Evolutionary conservation across 2,329 filamentous ascomycete genomes (phyloP).

Genomic region (Xylariaceae sp.): DNA sequence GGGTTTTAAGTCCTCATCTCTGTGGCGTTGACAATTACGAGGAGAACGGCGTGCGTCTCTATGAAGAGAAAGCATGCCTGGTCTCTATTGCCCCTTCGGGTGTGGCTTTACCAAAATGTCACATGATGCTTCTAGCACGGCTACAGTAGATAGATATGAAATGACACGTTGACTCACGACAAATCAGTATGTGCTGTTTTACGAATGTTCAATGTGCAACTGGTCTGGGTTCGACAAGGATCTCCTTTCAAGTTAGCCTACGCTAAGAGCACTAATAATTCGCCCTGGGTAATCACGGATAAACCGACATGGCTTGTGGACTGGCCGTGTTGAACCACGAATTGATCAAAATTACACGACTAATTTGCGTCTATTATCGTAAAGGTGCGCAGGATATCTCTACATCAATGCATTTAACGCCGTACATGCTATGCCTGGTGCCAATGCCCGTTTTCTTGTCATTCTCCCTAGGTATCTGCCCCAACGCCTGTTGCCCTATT

Average conservation of each 20-base stretch:
- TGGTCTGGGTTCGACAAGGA: background rate
- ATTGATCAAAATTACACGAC: too few relatives aligned
- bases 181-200: background rate
- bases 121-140: slow-evolving; percentile 44
- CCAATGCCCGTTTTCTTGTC: background rate
- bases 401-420: background rate
- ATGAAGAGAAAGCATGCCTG: slow-evolving; percentile 48
- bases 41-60: slow-evolving; percentile 67
- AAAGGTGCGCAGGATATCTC: background rate
- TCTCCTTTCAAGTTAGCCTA: background rate
- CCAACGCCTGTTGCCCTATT: background rate
- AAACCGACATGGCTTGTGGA: too few relatives aligned
- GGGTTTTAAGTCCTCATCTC: slow-evolving; percentile 49
- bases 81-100: slow-evolving; percentile 39
- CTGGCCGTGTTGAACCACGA: too few relatives aligned
- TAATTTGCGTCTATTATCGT: background rate
- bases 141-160: slow-evolving; percentile 42
- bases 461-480: background rate
- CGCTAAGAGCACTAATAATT: background rate
- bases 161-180: slow-evolving; percentile 37
- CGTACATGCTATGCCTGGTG: background rate
- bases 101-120: slow-evolving; percentile 42
- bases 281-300: too few relatives aligned
- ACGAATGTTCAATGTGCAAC: background rate
- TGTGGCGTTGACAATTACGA: slow-evolving; percentile 75